phyloP scores from a whole-genome alignment of 495 filamentous ascomycete species.

The Trichodelitschia bisporula region DNA sequence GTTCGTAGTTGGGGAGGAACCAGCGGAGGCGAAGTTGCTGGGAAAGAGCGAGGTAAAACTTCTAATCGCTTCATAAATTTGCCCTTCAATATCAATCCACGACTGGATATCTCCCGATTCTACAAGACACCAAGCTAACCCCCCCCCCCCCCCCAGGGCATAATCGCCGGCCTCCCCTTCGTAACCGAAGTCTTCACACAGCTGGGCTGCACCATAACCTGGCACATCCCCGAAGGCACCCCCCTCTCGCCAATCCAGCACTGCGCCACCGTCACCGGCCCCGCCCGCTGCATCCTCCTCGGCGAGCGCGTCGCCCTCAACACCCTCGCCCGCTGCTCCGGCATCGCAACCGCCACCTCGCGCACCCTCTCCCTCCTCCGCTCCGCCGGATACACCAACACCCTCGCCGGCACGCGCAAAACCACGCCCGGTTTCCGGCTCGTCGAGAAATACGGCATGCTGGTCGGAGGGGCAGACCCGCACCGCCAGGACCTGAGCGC shows the following conservation, averaged over 20 bases:
- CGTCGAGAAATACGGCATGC: slow-evolving; percentile 95
- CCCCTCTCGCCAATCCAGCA: slow-evolving; percentile 30
- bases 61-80: slow-evolving; percentile 1
- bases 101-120: not conserved
- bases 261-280: slow-evolving; percentile 65
- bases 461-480: slow-evolving; percentile 73
- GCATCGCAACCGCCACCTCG: slow-evolving; percentile 33
- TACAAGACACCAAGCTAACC: not conserved
- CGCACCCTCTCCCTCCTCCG: slow-evolving; percentile 26
- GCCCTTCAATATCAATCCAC: not conserved
- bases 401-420: slow-evolving; percentile 86
- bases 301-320: slow-evolving; percentile 89
- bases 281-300: slow-evolving; percentile 62
- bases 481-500: slow-evolving; percentile 77
- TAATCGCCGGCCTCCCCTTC: slow-evolving; percentile 84
- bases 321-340: slow-evolving; percentile 73
- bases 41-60: slow-evolving; percentile 60
- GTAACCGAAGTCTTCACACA: slow-evolving; percentile 85
- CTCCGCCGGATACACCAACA: slow-evolving; percentile 45
- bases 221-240: slow-evolving; percentile 60
- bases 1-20: slow-evolving; percentile 71
- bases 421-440: slow-evolving; percentile 89
- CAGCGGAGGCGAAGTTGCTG: slow-evolving; percentile 55
- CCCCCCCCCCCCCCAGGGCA: slow-evolving; percentile 21
- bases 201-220: slow-evolving; percentile 60